phyloP scores from a whole-genome alignment of 352 stramenopile genomes.

The Globisporangium parvum region DNA sequence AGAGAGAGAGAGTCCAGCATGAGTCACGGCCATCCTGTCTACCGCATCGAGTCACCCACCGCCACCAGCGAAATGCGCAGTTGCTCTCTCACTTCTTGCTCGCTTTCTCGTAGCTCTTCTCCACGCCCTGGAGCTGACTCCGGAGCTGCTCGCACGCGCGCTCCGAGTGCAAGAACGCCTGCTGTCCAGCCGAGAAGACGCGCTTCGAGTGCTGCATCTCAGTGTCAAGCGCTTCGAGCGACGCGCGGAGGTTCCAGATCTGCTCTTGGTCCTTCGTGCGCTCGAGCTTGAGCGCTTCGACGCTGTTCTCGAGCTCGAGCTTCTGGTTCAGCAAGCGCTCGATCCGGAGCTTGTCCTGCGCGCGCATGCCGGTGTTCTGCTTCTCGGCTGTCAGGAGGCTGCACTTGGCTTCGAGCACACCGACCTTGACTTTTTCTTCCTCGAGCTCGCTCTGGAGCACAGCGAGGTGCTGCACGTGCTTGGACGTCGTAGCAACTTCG shows the following conservation, averaged over 20 bases:
- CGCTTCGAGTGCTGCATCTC: slow-evolving; percentile 80
- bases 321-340: slow-evolving; percentile 76
- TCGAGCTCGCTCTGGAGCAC: slow-evolving; percentile 32
- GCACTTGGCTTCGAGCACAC: slow-evolving; percentile 61
- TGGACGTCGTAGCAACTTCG: slow-evolving; percentile 37
- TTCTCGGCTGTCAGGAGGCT: slow-evolving; percentile 64
- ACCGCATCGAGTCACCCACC: background rate
- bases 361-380: slow-evolving; percentile 67
- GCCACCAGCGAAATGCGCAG: background rate
- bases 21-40: background rate
- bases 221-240: slow-evolving; percentile 60
- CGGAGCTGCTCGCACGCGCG: slow-evolving; percentile 64
- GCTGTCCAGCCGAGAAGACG: slow-evolving; percentile 69
- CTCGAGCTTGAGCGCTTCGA: slow-evolving; percentile 54
- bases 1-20: background rate
- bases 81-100: slow-evolving; percentile 49
- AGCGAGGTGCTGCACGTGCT: slow-evolving; percentile 35
- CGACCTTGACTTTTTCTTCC: slow-evolving; percentile 52
- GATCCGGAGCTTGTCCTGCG: slow-evolving; percentile 76
- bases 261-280: slow-evolving; percentile 62
- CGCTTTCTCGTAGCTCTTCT: slow-evolving; percentile 72
- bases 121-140: slow-evolving; percentile 53
- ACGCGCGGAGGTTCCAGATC: slow-evolving; percentile 56
- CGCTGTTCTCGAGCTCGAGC: slow-evolving; percentile 55
- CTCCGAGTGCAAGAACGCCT: slow-evolving; percentile 71